Percentiles rank a stretch among this genome's conserved stretches.
phyloP scores from a whole-genome alignment of 2,329 filamentous ascomycete species.

The Tolypocladium tropicale region DNA sequence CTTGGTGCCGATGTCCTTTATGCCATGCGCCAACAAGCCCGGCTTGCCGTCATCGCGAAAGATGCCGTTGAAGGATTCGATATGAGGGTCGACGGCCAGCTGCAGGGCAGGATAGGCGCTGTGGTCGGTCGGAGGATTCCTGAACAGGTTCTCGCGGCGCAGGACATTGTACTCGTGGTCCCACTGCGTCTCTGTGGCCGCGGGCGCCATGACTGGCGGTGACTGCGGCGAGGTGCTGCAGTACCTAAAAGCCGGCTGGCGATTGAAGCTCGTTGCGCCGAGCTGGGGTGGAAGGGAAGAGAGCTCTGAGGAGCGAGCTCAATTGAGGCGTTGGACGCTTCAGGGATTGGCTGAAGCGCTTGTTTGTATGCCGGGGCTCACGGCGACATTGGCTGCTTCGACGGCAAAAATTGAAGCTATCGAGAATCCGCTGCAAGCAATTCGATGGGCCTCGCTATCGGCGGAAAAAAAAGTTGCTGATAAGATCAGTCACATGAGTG shows the following conservation, averaged over 20 bases:
- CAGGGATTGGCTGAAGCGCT: neutral
- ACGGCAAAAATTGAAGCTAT: slow-evolving; percentile 16
- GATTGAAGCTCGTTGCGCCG: neutral
- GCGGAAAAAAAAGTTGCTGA: slow-evolving; percentile 16
- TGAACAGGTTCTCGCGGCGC: slow-evolving; percentile 79
- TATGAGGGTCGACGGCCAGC: slow-evolving; percentile 79
- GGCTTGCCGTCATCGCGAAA: slow-evolving; percentile 59
- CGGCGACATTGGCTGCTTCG: neutral
- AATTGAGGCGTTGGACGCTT: slow-evolving; percentile 4
- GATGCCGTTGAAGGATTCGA: slow-evolving; percentile 90
- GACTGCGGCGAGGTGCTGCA: neutral
- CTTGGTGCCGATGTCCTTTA: slow-evolving; percentile 86
- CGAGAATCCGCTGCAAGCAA: slow-evolving; percentile 7
- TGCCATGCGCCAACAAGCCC: slow-evolving; percentile 55
- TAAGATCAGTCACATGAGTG: slow-evolving; percentile 14
- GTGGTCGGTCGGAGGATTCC: slow-evolving; percentile 75
- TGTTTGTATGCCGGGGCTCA: neutral
- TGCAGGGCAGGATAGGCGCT: slow-evolving; percentile 82
- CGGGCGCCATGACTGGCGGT: slow-evolving; percentile 37
- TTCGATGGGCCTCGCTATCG: slow-evolving; percentile 2
- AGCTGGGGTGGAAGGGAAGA: neutral
- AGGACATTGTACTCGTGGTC: slow-evolving; percentile 77
- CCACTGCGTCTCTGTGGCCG: slow-evolving; percentile 62
- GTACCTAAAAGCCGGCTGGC: neutral
- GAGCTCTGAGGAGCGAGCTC: neutral